Percentiles rank a stretch among this genome's conserved stretches.
Evolutionary conservation across 345 rosid species (phyloP).

Genomic region (Linum trigynum): DNA sequence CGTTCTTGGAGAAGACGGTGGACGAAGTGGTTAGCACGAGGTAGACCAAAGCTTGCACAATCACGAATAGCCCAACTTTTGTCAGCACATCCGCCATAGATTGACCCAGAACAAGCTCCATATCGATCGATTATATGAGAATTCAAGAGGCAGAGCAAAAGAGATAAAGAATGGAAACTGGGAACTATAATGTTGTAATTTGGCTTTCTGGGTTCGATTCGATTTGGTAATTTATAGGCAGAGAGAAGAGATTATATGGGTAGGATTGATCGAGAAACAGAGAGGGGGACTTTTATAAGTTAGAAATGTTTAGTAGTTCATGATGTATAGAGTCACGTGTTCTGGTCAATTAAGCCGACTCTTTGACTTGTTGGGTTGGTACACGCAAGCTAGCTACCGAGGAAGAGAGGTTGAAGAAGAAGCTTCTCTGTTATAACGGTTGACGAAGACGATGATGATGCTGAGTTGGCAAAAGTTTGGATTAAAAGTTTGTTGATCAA

Average conservation of each 20-base stretch:
- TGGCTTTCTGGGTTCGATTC: background rate
- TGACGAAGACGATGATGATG: background rate
- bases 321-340: background rate
- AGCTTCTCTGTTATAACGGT: background rate
- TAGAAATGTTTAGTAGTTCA: too few relatives aligned
- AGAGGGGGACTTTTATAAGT: background rate
- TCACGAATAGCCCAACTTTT: conserved; percentile 34
- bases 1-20: conserved; percentile 40
- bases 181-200: background rate
- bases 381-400: background rate
- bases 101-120: background rate
- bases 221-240: background rate
- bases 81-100: conserved; percentile 26
- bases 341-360: background rate
- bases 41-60: conserved; percentile 56
- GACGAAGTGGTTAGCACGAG: conserved; percentile 54
- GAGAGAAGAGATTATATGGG: background rate
- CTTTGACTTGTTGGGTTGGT: background rate
- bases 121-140: too few relatives aligned
- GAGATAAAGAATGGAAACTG: background rate
- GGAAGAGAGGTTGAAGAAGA: background rate
- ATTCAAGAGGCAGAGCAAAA: background rate
- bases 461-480: background rate
- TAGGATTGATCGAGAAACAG: background rate
- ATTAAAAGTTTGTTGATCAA: too few relatives aligned